These are phyloP conservation scores for Chernovozyma sophiae-reginae DNA, from an alignment of 1,139 yeast species.

Conservation along the genomic window DNA sequence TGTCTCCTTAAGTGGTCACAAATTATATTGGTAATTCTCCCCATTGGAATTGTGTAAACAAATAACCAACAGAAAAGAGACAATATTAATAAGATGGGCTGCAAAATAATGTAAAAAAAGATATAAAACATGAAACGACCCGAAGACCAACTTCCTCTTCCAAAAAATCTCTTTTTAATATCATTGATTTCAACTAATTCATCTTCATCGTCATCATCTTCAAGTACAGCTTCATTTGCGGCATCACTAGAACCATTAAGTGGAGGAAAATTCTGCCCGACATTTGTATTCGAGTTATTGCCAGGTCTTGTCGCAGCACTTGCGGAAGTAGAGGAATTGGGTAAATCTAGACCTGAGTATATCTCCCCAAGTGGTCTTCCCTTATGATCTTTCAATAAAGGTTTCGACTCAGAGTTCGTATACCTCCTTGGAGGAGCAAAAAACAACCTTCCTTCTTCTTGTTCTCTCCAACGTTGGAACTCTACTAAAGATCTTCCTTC, in stretches of 20 bases:
- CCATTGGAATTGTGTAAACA: constrained; percentile 92
- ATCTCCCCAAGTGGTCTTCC: constrained; percentile 42
- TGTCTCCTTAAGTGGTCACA: constrained; percentile 82
- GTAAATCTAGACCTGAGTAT: constrained; percentile 20
- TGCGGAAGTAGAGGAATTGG: background rate
- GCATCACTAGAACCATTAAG: background rate
- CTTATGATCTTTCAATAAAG: constrained; percentile 41
- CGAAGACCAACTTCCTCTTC: constrained; percentile 88
- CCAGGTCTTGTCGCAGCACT: background rate
- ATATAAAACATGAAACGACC: constrained; percentile 80
- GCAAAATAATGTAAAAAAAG: constrained; percentile 63
- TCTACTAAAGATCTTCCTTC: constrained; percentile 85
- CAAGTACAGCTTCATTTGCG: constrained; percentile 3
- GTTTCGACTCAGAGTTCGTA: constrained; percentile 28
- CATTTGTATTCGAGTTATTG: background rate
- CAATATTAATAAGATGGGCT: constrained; percentile 60
- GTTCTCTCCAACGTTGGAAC: constrained; percentile 84
- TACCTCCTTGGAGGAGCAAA: constrained; percentile 61
- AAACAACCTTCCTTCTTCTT: constrained; percentile 66
- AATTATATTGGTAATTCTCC: constrained; percentile 57
- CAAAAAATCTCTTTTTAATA: constrained; percentile 66
- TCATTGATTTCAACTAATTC: constrained; percentile 26
- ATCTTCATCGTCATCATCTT: too few species aligned
- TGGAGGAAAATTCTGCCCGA: too few species aligned
- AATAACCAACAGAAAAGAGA: constrained; percentile 71